Evolutionary conservation across 352 stramenopile species (phyloP).

Genomic region (Pythium utonaiense): DNA sequence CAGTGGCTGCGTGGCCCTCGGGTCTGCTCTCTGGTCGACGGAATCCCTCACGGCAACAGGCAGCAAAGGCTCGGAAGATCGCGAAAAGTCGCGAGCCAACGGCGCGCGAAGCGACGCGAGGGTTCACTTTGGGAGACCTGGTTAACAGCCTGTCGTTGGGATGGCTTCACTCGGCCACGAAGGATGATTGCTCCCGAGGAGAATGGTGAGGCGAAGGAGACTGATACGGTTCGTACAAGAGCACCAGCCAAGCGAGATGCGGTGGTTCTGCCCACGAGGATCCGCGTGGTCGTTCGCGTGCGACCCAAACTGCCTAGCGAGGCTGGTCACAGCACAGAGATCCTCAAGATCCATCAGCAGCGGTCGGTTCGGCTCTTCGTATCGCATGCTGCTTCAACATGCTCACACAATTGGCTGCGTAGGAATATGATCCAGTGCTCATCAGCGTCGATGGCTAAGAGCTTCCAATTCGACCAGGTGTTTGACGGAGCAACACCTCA

Average conservation of each 20-base stretch:
- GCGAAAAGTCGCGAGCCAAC: slow-evolving; percentile 43
- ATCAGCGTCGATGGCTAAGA: slow-evolving; percentile 21
- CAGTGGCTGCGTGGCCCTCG: background rate
- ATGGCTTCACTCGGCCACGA: slow-evolving; percentile 7
- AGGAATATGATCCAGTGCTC: slow-evolving; percentile 32
- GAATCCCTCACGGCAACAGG: background rate
- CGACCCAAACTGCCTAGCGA: slow-evolving; percentile 38
- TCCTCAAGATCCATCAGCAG: slow-evolving; percentile 29
- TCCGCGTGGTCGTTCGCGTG: slow-evolving; percentile 53
- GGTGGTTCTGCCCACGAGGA: slow-evolving; percentile 21
- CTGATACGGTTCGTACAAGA: background rate
- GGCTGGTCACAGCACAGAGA: slow-evolving; percentile 28
- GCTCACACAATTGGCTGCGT: background rate
- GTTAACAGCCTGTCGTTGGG: background rate
- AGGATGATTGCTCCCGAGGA: background rate
- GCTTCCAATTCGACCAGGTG: slow-evolving; percentile 53
- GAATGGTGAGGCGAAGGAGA: slow-evolving; percentile 3
- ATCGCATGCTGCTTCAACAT: background rate
- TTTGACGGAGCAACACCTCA: slow-evolving; percentile 36
- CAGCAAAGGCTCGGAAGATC: slow-evolving; percentile 12
- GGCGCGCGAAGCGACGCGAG: slow-evolving; percentile 26
- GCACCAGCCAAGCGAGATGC: background rate
- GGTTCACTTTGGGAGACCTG: slow-evolving; percentile 5
- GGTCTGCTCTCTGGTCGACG: background rate
- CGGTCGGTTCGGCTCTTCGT: slow-evolving; percentile 8